A percentile compares a stretch with the other conserved stretches of the same genome.
Evolutionary conservation across 257 asterid genomes (phyloP).

Genomic region (Oldenlandia corymbosa): DNA sequence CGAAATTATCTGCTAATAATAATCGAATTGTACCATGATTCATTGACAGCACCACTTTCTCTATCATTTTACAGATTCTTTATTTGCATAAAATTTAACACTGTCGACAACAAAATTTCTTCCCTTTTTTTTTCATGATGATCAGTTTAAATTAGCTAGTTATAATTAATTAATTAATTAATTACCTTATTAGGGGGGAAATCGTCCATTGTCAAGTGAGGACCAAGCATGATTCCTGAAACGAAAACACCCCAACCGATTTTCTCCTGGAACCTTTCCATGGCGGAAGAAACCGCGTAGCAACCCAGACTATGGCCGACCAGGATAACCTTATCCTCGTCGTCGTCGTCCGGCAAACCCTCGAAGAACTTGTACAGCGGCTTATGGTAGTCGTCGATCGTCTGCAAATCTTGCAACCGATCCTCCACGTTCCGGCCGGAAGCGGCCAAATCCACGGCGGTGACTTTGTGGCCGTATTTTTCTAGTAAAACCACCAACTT

Average conservation of each 20-base stretch:
- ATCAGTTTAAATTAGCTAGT: no score
- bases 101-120: no score
- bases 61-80: no score
- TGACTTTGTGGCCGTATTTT: neutral
- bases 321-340: neutral
- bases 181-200: neutral
- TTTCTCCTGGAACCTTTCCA: conserved; percentile 12
- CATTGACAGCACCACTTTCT: no score
- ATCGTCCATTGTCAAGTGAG: conserved; percentile 3
- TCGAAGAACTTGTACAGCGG: neutral
- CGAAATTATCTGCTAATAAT: no score
- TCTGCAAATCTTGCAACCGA: neutral
- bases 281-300: conserved; percentile 12
- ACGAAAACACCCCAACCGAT: conserved; percentile 1
- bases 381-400: conserved; percentile 8
- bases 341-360: neutral
- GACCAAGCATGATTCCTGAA: conserved; percentile 9
- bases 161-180: no score
- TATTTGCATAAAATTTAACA: no score
- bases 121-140: no score
- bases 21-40: no score
- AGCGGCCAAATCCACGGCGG: conserved; percentile 8
- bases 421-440: neutral
- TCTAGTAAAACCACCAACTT: neutral
- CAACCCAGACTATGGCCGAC: conserved; percentile 13